Conservation (phyloP, 345 rosid genomes). For the Salix dunnii region DNA sequence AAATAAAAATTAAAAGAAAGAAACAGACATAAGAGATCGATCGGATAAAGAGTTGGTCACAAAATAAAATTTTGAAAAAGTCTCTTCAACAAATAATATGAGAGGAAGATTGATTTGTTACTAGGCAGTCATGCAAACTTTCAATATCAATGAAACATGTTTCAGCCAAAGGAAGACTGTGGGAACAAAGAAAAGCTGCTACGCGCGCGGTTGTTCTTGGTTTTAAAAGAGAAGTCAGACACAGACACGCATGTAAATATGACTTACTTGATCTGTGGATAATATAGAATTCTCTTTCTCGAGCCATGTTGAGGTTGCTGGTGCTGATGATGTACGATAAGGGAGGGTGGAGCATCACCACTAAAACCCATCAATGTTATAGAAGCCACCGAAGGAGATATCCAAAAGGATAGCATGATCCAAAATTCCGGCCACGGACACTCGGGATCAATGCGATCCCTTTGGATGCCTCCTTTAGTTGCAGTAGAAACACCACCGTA, state of each 20-base stretch:
- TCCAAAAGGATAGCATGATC: slow-evolving; percentile 97
- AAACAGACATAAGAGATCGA: background rate
- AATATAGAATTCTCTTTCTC: background rate
- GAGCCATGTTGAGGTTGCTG: background rate
- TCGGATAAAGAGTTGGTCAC: background rate
- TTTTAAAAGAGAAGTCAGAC: background rate
- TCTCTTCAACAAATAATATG: background rate
- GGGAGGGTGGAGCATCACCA: background rate
- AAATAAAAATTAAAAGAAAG: background rate
- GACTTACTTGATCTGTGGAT: slow-evolving; percentile 7
- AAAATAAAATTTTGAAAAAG: background rate
- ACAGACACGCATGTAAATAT: background rate
- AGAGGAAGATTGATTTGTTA: background rate
- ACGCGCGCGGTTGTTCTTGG: background rate
- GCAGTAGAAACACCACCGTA: slow-evolving; percentile 32
- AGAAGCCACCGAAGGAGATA: slow-evolving; percentile 72
- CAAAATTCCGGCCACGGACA: slow-evolving; percentile 8
- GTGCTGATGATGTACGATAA: slow-evolving; percentile 2
- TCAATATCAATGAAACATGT: background rate
- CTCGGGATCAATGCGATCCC: slow-evolving; percentile 99
- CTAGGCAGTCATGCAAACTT: background rate
- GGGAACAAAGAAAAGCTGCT: background rate
- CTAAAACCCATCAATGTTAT: background rate
- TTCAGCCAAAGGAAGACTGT: background rate
- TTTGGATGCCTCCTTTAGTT: slow-evolving; percentile 93